These are phyloP conservation scores for Lavandula angustifolia DNA, from an alignment of 257 asterid species.

Conservation along the genomic window DNA sequence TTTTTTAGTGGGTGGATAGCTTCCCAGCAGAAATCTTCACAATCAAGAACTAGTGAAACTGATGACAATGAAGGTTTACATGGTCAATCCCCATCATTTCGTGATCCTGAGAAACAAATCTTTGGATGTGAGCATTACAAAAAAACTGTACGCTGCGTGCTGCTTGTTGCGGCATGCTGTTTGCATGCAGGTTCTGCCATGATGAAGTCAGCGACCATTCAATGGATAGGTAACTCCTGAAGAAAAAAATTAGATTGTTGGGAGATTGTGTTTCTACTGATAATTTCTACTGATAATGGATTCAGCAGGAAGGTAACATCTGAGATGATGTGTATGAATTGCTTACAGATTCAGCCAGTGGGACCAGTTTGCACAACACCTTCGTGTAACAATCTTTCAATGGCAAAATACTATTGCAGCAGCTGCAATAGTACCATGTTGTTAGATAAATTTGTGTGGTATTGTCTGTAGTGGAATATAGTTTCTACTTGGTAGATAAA, in stretches of 20 bases:
- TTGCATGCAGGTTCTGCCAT: slow-evolving; percentile 92
- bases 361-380: slow-evolving; percentile 78
- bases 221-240: slow-evolving; percentile 73
- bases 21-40: slow-evolving; percentile 81
- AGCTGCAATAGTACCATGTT: too few relatives aligned
- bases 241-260: too few relatives aligned
- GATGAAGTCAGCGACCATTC: slow-evolving; percentile 98
- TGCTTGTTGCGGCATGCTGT: slow-evolving; percentile 87
- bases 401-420: slow-evolving; percentile 94
- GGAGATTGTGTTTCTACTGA: slow-evolving; percentile 4
- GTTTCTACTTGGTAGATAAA: slow-evolving; percentile 20
- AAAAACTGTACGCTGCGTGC: slow-evolving; percentile 95
- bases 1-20: slow-evolving; percentile 91
- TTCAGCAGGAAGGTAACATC: slow-evolving; percentile 83
- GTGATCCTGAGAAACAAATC: slow-evolving; percentile 64
- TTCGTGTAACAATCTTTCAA: slow-evolving; percentile 72
- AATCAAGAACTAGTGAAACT: slow-evolving; percentile 50
- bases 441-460: slow-evolving; percentile 18
- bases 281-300: slow-evolving; percentile 1
- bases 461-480: slow-evolving; percentile 16
- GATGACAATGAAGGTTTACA: slow-evolving; percentile 56
- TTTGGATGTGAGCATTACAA: slow-evolving; percentile 97
- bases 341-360: slow-evolving; percentile 80
- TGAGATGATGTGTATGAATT: slow-evolving; percentile 97
- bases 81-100: slow-evolving; percentile 76